Base-by-base conservation (phyloP, 306 rosid genomes). In the Biancaea sappan region DNA sequence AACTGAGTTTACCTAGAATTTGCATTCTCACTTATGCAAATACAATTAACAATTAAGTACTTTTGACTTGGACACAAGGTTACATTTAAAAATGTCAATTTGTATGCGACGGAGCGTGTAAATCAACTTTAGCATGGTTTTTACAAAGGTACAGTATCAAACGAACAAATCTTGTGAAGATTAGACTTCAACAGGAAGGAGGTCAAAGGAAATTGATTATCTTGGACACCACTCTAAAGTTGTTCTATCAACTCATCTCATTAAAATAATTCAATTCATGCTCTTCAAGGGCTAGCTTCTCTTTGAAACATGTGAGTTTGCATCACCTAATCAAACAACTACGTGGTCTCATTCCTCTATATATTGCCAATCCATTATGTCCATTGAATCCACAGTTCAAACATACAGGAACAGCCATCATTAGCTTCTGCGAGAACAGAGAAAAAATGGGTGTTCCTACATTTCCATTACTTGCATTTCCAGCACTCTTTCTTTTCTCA, bases 141-240 rank as follows among this genome's bases (percentile, higher is more conserved):
- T 43, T 66, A 3, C 6, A 54, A 51, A 34, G 66, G 18, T 8
- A 38, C 13, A 3, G 59, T 62, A 28, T n/a, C 11, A 63, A 14
- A 48, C 1, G 38, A 13, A 15, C n/a, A 38, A 57, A 11, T 26
- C 26, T 44, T 59, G 74, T 13, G 68, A 73, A 80, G 57, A 50
- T 66, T 85, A 71, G 79, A 80, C 87, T 87, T 90, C 31, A 56
- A 68, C 58, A 81, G 38, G 65, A 87, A 85, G 96, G 77, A 80
- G 87, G 63, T 75, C 77, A 69, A 81, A 71, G 37, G 34, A 59
- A 81, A 50, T 81, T 61, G 86, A 74, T 62, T 90, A 77, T 84
- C 96, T 90, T 90, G 62, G 88, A 90, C 85, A 87, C 79, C 84
- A 90, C 86, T 86, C 88, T 78, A 77, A 61, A 82, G 92, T 82